These are phyloP conservation scores for Alternaria conjuncta DNA, from an alignment of 2,329 filamentous ascomycete genomes.

Conservation along the genomic window DNA sequence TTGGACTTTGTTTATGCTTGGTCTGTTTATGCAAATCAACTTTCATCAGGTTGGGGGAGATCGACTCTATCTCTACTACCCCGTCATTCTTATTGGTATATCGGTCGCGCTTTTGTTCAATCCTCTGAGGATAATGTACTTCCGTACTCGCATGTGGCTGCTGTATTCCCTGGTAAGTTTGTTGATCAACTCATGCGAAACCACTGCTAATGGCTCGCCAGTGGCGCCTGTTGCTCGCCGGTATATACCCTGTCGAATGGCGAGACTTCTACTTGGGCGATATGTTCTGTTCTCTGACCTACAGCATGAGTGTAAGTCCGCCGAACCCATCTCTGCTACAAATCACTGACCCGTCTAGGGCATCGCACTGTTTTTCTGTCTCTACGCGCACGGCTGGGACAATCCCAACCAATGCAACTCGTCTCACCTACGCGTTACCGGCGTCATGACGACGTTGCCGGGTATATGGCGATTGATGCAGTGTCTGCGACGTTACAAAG, in stretches of 20 bases:
- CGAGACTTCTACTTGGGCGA: constrained; percentile 97
- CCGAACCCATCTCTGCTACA: background rate
- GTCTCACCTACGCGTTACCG: constrained; percentile 78
- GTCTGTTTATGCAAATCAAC: constrained; percentile 87
- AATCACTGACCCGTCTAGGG: constrained; percentile 61
- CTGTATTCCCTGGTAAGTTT: constrained; percentile 80
- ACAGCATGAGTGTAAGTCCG: constrained; percentile 77
- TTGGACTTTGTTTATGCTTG: constrained; percentile 77
- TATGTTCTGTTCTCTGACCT: constrained; percentile 96
- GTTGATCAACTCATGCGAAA: background rate
- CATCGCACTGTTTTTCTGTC: constrained; percentile 89
- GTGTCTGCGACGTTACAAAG: constrained; percentile 85
- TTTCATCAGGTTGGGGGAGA: constrained; percentile 73
- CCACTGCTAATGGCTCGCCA: constrained; percentile 50
- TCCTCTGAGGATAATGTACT: constrained; percentile 75
- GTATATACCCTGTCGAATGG: constrained; percentile 92
- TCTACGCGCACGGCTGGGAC: constrained; percentile 82
- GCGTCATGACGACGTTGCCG: constrained; percentile 83
- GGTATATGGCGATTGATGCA: constrained; percentile 91
- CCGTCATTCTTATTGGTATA: constrained; percentile 76
- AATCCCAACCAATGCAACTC: constrained; percentile 83
- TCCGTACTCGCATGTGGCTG: constrained; percentile 83
- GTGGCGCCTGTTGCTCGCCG: constrained; percentile 85
- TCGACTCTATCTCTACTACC: constrained; percentile 82
- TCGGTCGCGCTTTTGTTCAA: constrained; percentile 74